Conservation (phyloP, 805 yeast genomes). For the Yamadazyma endophytica region DNA sequence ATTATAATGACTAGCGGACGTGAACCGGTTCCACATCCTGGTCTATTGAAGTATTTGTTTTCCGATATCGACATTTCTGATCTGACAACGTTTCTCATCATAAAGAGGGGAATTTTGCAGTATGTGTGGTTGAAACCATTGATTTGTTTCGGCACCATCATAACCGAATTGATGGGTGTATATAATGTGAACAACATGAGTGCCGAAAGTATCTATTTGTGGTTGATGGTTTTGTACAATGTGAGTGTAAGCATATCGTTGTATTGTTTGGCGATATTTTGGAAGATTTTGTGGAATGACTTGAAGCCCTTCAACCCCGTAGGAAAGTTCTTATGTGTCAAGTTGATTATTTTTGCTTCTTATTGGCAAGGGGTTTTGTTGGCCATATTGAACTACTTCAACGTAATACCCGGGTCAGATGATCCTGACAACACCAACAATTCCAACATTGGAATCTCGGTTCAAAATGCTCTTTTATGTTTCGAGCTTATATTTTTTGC, state of each 20-base stretch:
- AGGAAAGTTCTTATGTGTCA: conserved; percentile 90
- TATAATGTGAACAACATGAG: conserved; percentile 52
- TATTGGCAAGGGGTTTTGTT: conserved; percentile 88
- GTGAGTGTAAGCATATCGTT: conserved; percentile 75
- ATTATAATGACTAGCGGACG: conserved; percentile 69
- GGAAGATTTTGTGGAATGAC: conserved; percentile 85
- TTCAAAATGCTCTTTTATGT: conserved; percentile 77
- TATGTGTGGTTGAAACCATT: conserved; percentile 94
- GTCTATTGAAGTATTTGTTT: conserved; percentile 44
- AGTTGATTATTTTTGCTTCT: conserved; percentile 92
- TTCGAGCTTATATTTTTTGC: conserved; percentile 85
- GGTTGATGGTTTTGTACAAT: conserved; percentile 72
- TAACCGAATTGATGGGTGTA: conserved; percentile 44
- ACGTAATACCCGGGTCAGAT: conserved; percentile 37
- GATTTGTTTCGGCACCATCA: conserved; percentile 53
- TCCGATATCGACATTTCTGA: conserved; percentile 77
- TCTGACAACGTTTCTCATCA: conserved; percentile 68
- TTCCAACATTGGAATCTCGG: conserved; percentile 48
- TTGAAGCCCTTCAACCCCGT: conserved; percentile 79
- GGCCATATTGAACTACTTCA: conserved; percentile 47
- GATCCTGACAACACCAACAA: conserved; percentile 16
- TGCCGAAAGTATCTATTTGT: conserved; percentile 47
- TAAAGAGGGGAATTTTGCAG: conserved; percentile 85
- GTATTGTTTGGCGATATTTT: conserved; percentile 82
- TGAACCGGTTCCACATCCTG: conserved; percentile 66